Evolutionary conservation across 129 eudicot genomes (phyloP), one percentile per base, ranked within the genome.

Genomic region (Centella asiatica): DNA sequence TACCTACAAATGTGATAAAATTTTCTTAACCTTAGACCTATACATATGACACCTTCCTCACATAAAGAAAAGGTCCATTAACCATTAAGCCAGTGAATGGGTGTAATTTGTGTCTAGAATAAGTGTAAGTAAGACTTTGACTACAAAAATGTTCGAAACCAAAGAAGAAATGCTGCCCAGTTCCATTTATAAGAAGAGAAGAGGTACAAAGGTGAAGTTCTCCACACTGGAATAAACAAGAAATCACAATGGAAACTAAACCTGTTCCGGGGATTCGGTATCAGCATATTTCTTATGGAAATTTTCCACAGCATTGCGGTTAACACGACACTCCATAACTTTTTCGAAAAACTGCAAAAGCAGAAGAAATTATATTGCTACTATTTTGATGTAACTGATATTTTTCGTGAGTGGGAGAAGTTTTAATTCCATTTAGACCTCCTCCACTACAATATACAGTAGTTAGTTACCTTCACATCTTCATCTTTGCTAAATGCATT

Each of bases 241-340:
- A n/a, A n/a, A n/a, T n/a, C n/a, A n/a, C 5, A 55, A 48, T 1
- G 31, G 36, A 40, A 51, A 75, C 33, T 44, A 73, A 40, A 87
- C 99, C 99, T 85, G 92, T 72, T 93, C 96, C 39, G 89, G 85
- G 29, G 96, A 71, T 81, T 76, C 74, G 29, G 39, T 26, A 71
- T 78, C 83, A 1, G 72, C 75, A 13, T 83, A 74, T 54, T 66
- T 67, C 66, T 81, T 79, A 62, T 76, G 66, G 17, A 71, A 57
- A 67, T 78, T 51, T 71, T 78, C 81, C 39, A 67, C 67, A 27
- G 57, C 73, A 2, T 74, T 74, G 12, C 83, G 88, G 50, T 76
- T 75, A 26, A 46, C 45, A 60, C 75, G 67, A 12, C 80, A 80
- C 48, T 88, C 73, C 63, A 82, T 44, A 39, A 85, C 74, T 59